A percentile compares a stretch with the other conserved stretches of the same genome.
Conservation (phyloP, 257 asterid genomes). For the Solanum gandarillasii region DNA sequence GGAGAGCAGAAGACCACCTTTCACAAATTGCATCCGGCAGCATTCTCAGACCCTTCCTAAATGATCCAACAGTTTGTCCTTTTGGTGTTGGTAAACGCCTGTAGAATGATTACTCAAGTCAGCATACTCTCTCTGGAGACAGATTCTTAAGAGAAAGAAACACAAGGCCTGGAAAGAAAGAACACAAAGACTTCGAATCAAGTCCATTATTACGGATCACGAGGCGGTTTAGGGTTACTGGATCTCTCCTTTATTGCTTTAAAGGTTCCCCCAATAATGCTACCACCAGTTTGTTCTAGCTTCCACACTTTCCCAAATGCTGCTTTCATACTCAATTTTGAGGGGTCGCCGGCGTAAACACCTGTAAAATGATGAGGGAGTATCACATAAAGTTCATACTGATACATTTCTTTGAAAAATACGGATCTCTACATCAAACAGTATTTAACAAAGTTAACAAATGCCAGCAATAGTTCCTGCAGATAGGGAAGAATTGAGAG, state of each 20-base stretch:
- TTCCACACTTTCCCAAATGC: conserved; percentile 99
- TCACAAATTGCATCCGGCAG: conserved; percentile 75
- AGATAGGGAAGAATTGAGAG: background rate
- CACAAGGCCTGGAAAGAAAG: conserved; percentile 10
- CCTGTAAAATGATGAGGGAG: conserved; percentile 28
- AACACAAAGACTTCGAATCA: background rate
- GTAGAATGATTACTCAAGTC: conserved; percentile 18
- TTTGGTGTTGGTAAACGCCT: conserved; percentile 89
- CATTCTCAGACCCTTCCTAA: conserved; percentile 65
- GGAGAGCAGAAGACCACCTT: conserved; percentile 29
- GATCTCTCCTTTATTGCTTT: conserved; percentile 68
- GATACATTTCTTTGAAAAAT: background rate
- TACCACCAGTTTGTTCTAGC: conserved; percentile 88
- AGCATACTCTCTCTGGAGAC: conserved; percentile 2
- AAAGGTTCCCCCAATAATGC: conserved; percentile 87
- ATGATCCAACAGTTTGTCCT: conserved; percentile 98
- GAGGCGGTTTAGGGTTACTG: conserved; percentile 38
- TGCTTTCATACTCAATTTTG: conserved; percentile 92
- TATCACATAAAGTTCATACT: background rate
- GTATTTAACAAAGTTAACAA: background rate
- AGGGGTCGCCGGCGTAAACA: conserved; percentile 97
- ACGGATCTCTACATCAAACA: background rate
- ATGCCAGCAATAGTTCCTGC: background rate
- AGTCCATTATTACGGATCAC: conserved; percentile 68
- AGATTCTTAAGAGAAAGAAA: conserved; percentile 1